phyloP scores from a whole-genome alignment of 2,329 filamentous ascomycete genomes.

The Fusarium tjaetaba region DNA sequence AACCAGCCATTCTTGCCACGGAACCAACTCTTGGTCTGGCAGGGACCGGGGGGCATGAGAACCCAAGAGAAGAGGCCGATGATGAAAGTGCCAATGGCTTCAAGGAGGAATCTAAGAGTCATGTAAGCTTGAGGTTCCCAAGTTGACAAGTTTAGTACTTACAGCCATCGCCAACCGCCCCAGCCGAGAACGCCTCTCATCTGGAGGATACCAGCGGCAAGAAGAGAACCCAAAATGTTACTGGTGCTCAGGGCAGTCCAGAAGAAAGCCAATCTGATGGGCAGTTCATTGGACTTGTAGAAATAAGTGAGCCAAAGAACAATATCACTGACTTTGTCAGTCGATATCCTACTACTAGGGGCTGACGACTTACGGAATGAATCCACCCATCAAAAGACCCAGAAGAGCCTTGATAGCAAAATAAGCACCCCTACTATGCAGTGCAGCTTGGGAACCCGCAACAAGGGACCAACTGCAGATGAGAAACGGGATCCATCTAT shows the following conservation, averaged over 20 bases:
- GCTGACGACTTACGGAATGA: conserved; percentile 61
- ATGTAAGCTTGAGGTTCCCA: not conserved
- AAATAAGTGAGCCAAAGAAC: conserved; percentile 79
- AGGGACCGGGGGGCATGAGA: conserved; percentile 58
- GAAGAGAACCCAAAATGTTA: conserved; percentile 62
- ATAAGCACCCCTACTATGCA: conserved; percentile 51
- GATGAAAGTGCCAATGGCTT: conserved; percentile 56
- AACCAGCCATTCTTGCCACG: conserved; percentile 70
- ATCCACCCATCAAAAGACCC: conserved; percentile 60
- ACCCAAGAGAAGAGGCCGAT: conserved; percentile 57
- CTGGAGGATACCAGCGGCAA: conserved; percentile 54
- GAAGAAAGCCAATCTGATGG: conserved; percentile 72
- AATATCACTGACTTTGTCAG: conserved; percentile 50
- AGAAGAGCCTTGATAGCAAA: conserved; percentile 55
- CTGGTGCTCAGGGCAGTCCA: conserved; percentile 73
- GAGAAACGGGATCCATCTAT: conserved; percentile 56
- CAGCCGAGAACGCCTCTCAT: conserved; percentile 51
- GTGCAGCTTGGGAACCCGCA: conserved; percentile 51
- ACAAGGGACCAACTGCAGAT: conserved; percentile 55
- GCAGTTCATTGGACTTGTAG: conserved; percentile 77
- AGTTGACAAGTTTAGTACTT: conserved; percentile 11
- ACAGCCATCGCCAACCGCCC: conserved; percentile 54
- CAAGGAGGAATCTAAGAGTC: conserved; percentile 57
- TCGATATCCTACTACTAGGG: no score
- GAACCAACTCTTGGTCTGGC: conserved; percentile 65